Evolutionary conservation across 1,284 basidiomycete species (phyloP), one percentile per base, ranked within the genome.

Genomic region (Gomphus bonarii): DNA sequence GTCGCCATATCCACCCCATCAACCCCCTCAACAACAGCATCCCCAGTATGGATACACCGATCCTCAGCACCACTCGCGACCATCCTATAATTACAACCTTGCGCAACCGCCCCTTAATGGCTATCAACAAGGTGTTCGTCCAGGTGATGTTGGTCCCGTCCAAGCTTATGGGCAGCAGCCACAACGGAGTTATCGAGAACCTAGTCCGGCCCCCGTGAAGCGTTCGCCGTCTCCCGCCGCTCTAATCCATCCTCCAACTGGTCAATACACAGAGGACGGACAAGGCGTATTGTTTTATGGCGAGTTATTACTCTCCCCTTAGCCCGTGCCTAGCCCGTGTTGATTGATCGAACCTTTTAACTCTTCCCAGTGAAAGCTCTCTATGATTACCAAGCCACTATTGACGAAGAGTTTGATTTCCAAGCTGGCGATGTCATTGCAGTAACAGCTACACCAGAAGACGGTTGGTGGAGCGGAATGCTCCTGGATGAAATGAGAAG

Each of bases 401-500:
- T 90, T 60, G 82, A 87, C 3, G 88, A 92, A 67, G 91, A 95
- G 69, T 89, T 95, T 69, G 88, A 91, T 68, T 95, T 95, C 80
- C 90, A 92, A 65, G 76, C 83, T 22, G 90, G 88, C 5, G 93
- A 95, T 69, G 88, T 95, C 61, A 95, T 97, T 64, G 93, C 92
- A 9, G 91, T 95, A 3, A 95, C 90, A 1, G 79, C 84, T 46
- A 94, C 91, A 14, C 91, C 92, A 11, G 89, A 95, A 61, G 93
- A 97, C 65, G 92, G 91, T 1, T 95, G 93, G 93, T 95, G 92
- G 93, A 88, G 84, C 55, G 89, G 90, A 16, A 81, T 85, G 67
- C 69, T 95, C 58, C 71, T 95, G 46, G 93, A 97, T 65, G 94
- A 95, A 67, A 80, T 80, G 35, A 76, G 93, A 61, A 76, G 91